phyloP scores from a whole-genome alignment of 164 flowering plant genomes.

The Macadamia tetraphylla region DNA sequence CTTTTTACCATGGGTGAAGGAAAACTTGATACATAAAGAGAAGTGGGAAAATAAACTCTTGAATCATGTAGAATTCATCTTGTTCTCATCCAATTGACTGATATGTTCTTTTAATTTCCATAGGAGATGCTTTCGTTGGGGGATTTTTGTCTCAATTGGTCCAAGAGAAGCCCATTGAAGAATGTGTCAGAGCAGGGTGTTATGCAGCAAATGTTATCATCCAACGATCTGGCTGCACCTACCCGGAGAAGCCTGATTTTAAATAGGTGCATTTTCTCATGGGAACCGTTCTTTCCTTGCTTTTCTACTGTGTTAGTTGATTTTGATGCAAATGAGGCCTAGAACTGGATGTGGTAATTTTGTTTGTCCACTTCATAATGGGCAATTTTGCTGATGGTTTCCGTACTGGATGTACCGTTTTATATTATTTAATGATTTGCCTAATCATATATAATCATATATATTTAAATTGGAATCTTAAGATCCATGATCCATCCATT shows the following conservation, averaged over 20 bases:
- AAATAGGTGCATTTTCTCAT: conserved; percentile 15
- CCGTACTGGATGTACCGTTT: too few relatives aligned
- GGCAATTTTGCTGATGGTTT: too few relatives aligned
- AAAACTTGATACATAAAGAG: too few relatives aligned
- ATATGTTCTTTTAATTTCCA: neutral
- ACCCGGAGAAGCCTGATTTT: conserved; percentile 87
- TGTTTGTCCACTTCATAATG: too few relatives aligned
- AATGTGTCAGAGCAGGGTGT: conserved; percentile 77
- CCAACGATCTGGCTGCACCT: conserved; percentile 96
- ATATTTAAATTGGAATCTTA: too few relatives aligned
- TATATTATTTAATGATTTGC: too few relatives aligned
- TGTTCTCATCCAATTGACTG: neutral
- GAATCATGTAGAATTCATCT: too few relatives aligned
- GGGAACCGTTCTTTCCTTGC: neutral
- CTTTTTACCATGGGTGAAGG: too few relatives aligned
- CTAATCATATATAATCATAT: too few relatives aligned
- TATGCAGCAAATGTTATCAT: conserved; percentile 90
- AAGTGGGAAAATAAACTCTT: too few relatives aligned
- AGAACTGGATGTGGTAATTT: too few relatives aligned
- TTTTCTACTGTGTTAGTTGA: neutral
- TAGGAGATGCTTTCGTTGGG: conserved; percentile 97
- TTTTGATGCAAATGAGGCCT: neutral
- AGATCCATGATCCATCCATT: too few relatives aligned
- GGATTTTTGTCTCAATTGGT: conserved; percentile 88
- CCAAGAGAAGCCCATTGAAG: conserved; percentile 76